Conservation (phyloP, 2,329 filamentous ascomycete species). For the Fusarium vanettenii region DNA sequence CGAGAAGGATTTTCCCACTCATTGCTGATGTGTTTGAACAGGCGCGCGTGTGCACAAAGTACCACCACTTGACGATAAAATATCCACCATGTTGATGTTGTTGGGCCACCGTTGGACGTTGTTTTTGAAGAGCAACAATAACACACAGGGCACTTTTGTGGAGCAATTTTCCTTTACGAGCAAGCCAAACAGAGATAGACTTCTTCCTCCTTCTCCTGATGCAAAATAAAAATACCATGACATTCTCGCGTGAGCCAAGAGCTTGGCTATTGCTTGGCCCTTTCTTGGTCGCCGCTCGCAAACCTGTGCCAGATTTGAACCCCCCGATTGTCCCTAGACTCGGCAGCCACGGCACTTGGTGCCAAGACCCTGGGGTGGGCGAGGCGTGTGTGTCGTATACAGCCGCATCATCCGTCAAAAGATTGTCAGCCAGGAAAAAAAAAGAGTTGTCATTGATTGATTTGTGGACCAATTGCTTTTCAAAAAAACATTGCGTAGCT, state of each 20-base stretch:
- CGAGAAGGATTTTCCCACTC: neutral
- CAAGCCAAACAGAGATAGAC: neutral
- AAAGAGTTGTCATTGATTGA: neutral
- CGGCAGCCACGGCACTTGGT: constrained; percentile 48
- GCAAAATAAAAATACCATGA: constrained; percentile 3
- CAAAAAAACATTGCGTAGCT: neutral
- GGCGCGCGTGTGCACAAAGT: neutral
- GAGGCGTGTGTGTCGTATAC: neutral
- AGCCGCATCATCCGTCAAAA: constrained; percentile 44
- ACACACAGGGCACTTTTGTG: neutral
- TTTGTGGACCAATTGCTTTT: neutral
- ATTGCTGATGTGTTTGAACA: neutral
- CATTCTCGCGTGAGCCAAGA: constrained; percentile 21
- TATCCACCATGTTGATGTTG: neutral
- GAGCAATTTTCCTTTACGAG: neutral
- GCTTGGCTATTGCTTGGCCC: constrained; percentile 10
- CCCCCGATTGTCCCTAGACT: constrained; percentile 18
- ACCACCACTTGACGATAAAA: neutral
- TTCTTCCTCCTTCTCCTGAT: neutral
- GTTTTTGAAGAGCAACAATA: neutral
- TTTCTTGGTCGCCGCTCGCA: constrained; percentile 9
- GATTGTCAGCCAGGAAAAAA: neutral
- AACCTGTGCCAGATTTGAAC: constrained; percentile 18
- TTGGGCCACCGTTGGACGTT: neutral
- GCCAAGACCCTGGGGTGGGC: constrained; percentile 40